Conservation (phyloP, 1,284 basidiomycete genomes). For the Meira miltonrushii region DNA sequence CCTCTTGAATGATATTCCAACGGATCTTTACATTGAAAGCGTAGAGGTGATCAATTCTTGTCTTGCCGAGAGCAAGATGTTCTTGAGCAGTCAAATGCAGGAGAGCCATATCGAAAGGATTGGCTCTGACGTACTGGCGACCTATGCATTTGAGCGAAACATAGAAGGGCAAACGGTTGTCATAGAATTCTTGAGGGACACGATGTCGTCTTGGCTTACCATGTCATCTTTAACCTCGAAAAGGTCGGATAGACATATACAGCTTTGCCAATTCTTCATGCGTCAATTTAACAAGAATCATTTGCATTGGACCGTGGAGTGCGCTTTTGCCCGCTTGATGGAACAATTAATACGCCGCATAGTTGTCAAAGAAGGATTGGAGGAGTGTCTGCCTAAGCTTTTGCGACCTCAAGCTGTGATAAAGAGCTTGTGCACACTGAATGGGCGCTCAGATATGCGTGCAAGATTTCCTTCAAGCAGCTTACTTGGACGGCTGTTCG, state of each 20-base stretch:
- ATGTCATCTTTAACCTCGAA: constrained; percentile 21
- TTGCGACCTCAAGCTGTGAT: constrained; percentile 9
- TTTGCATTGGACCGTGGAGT: background rate
- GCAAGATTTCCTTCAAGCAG: constrained; percentile 73
- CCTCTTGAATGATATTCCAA: too few species aligned
- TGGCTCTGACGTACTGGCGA: constrained; percentile 58
- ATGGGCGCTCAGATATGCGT: constrained; percentile 70
- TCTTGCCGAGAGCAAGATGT: background rate
- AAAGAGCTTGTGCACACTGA: constrained; percentile 17
- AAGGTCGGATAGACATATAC: background rate
- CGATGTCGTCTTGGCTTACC: constrained; percentile 64
- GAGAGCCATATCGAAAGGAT: constrained; percentile 61
- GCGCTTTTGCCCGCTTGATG: background rate
- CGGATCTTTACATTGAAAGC: too few species aligned
- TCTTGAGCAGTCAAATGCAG: constrained; percentile 42
- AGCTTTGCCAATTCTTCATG: constrained; percentile 9
- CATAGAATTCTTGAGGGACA: constrained; percentile 65
- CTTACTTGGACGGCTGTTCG: constrained; percentile 61
- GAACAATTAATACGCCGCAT: background rate
- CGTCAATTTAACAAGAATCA: background rate
- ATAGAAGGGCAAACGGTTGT: constrained; percentile 60
- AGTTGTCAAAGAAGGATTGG: background rate
- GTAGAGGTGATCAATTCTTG: too few species aligned
- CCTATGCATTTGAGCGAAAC: constrained; percentile 62
- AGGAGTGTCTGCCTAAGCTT: constrained; percentile 9